phyloP scores from a whole-genome alignment of 495 filamentous ascomycete species.

The Aspergillus avenaceus region DNA sequence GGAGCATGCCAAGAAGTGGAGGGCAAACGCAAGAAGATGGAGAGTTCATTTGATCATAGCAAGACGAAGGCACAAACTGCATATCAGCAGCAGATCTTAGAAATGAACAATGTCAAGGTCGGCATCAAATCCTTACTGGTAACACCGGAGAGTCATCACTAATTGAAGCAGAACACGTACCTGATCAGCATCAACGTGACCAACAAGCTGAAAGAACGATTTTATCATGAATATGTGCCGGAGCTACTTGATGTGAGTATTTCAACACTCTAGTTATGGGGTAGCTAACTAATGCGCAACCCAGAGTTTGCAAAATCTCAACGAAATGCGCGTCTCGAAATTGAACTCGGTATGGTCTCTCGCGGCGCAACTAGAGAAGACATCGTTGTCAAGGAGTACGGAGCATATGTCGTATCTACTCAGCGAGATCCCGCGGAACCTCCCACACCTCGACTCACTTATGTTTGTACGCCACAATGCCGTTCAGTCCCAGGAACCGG shows the following conservation, averaged over 20 bases:
- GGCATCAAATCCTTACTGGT: conserved; percentile 4
- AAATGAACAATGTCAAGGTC: conserved; percentile 95
- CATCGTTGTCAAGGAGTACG: conserved; percentile 64
- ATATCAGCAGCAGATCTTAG: conserved; percentile 83
- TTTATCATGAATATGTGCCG: conserved; percentile 94
- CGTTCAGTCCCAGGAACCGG: conserved; percentile 72
- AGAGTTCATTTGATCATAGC: conserved; percentile 79
- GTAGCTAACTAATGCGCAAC: not conserved
- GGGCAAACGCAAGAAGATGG: conserved; percentile 87
- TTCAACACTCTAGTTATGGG: conserved; percentile 4
- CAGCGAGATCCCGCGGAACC: conserved; percentile 82
- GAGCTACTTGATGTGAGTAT: conserved; percentile 80
- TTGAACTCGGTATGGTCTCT: conserved; percentile 82
- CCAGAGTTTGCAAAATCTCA: conserved; percentile 79
- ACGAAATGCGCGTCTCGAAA: conserved; percentile 77
- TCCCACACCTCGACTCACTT: conserved; percentile 83
- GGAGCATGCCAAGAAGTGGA: conserved; percentile 91
- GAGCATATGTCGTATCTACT: conserved; percentile 66
- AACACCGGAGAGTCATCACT: conserved; percentile 10
- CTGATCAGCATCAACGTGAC: conserved; percentile 91
- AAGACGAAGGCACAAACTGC: conserved; percentile 80
- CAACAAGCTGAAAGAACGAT: conserved; percentile 93
- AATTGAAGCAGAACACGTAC: conserved; percentile 71
- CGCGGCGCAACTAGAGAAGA: conserved; percentile 72
- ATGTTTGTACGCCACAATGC: conserved; percentile 97